These are phyloP conservation scores for Penicillium diatomitis DNA, from an alignment of 495 filamentous ascomycete genomes.

Conservation along the genomic window DNA sequence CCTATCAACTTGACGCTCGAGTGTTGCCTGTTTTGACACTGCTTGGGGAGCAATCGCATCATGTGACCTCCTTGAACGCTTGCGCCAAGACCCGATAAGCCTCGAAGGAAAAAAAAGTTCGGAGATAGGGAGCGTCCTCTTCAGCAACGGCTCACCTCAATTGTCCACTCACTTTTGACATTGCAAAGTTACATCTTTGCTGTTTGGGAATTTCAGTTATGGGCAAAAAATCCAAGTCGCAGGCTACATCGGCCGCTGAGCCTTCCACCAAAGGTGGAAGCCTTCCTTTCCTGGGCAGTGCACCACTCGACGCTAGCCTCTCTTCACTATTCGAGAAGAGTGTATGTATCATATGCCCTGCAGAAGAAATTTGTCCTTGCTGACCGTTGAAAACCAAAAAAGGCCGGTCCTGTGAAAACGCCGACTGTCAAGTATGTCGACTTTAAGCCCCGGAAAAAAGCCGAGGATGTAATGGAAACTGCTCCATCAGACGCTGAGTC, in stretches of 20 bases:
- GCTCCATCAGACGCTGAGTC: slow-evolving; percentile 33
- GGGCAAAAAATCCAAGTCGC: slow-evolving; percentile 36
- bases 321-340: slow-evolving; percentile 74
- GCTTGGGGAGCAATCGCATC: background rate
- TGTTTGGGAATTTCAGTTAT: slow-evolving; percentile 5
- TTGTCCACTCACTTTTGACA: background rate
- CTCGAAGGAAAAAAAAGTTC: slow-evolving; percentile 22
- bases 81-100: slow-evolving; percentile 25
- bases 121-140: slow-evolving; percentile 10
- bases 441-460: slow-evolving; percentile 11
- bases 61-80: slow-evolving; percentile 18
- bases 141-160: slow-evolving; percentile 7
- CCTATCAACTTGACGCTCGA: too few species aligned
- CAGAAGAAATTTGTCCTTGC: background rate
- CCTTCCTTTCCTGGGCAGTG: slow-evolving; percentile 28
- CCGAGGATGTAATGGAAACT: slow-evolving; percentile 19
- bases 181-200: too few species aligned
- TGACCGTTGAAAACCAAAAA: slow-evolving; percentile 4
- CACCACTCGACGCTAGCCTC: slow-evolving; percentile 61
- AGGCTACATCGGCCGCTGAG: slow-evolving; percentile 17
- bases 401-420: slow-evolving; percentile 62
- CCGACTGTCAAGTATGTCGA: slow-evolving; percentile 41
- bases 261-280: slow-evolving; percentile 6
- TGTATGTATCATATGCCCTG: slow-evolving; percentile 44
- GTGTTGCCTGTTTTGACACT: too few species aligned